phyloP scores from a whole-genome alignment of 106 monocot genomes.

The Dactylorhiza incarnata region DNA sequence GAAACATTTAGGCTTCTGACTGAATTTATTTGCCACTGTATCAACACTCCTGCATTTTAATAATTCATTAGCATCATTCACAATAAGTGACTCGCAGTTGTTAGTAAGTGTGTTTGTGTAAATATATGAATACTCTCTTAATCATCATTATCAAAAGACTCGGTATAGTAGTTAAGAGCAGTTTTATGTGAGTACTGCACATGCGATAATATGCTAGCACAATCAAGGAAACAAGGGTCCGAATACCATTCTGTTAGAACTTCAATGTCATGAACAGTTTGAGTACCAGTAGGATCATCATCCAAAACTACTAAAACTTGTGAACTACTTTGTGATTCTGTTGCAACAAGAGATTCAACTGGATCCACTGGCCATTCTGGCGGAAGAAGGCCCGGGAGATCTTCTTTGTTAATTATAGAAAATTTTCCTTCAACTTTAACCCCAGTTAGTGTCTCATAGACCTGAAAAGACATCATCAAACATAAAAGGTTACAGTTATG shows the following conservation, averaged over 20 bases:
- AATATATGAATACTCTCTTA: neutral
- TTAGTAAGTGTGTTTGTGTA: neutral
- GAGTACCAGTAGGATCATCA: slow-evolving; percentile 98
- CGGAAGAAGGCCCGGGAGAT: slow-evolving; percentile 59
- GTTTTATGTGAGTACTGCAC: neutral
- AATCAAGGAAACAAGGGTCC: neutral
- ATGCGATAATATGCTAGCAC: neutral
- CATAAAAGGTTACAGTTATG: neutral
- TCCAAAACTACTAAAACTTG: slow-evolving; percentile 83
- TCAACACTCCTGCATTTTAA: slow-evolving; percentile 57
- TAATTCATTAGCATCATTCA: slow-evolving; percentile 1
- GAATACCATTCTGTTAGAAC: slow-evolving; percentile 89
- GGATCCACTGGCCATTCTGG: slow-evolving; percentile 85
- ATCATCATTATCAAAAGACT: neutral
- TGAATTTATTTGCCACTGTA: slow-evolving; percentile 58
- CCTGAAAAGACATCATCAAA: slow-evolving; percentile 41
- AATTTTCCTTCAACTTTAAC: slow-evolving; percentile 72
- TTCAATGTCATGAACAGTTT: slow-evolving; percentile 94
- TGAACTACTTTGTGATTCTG: slow-evolving; percentile 24
- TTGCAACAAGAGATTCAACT: slow-evolving; percentile 27
- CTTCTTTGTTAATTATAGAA: slow-evolving; percentile 44
- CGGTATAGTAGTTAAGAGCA: neutral
- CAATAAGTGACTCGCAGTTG: neutral
- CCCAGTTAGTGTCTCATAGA: slow-evolving; percentile 85
- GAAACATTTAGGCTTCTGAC: slow-evolving; percentile 58